phyloP scores from a whole-genome alignment of 2,329 filamentous ascomycete genomes.

The Tolypocladium inflatum region DNA sequence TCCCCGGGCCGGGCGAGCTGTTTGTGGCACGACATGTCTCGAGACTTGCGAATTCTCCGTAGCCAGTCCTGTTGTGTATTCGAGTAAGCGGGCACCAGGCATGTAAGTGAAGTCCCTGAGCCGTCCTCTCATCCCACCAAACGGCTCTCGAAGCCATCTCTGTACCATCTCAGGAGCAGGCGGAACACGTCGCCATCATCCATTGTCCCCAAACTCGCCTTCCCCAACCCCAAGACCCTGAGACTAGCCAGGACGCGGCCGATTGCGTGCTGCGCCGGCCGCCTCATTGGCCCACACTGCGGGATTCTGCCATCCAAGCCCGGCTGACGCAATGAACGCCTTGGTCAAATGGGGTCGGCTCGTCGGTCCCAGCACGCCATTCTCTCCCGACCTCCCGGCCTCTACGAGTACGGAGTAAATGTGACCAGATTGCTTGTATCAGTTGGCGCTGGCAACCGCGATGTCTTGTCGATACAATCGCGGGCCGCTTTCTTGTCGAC shows the following conservation, averaged over 20 bases:
- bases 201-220: not conserved
- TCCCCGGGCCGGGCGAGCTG: not conserved
- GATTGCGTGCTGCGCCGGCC: constrained; percentile 17
- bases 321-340: constrained; percentile 17
- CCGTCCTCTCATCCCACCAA: not conserved
- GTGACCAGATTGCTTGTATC: too few relatives aligned
- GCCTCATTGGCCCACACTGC: constrained; percentile 13
- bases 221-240: not conserved
- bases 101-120: not conserved
- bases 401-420: too few relatives aligned
- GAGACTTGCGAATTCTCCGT: not conserved
- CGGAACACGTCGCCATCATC: too few relatives aligned
- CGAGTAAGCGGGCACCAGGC: not conserved
- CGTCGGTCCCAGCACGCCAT: constrained; percentile 1
- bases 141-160: not conserved
- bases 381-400: not conserved
- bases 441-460: not conserved
- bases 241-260: constrained; percentile 5
- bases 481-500: too few relatives aligned
- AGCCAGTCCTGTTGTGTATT: not conserved
- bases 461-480: not conserved
- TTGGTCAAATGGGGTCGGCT: not conserved
- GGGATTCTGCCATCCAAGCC: constrained; percentile 16
- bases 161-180: not conserved
- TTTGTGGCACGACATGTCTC: too few relatives aligned